phyloP scores from a whole-genome alignment of 306 rosid species.

The Alnus glutinosa region DNA sequence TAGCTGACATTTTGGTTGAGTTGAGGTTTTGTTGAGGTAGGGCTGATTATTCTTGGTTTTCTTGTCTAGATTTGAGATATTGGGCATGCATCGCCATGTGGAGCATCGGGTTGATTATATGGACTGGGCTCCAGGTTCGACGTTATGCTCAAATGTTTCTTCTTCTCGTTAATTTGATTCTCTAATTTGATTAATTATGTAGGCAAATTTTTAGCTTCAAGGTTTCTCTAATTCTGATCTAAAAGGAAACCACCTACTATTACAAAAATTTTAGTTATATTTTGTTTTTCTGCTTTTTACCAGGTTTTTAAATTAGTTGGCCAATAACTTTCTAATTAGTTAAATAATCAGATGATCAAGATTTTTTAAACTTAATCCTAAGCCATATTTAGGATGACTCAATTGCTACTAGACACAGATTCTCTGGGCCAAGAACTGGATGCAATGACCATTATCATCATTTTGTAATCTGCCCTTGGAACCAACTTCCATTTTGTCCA shows the following conservation, averaged over 20 bases:
- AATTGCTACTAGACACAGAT: constrained; percentile 10
- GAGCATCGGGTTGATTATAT: constrained; percentile 90
- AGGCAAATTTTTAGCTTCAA: constrained; percentile 5
- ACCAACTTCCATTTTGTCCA: constrained; percentile 14
- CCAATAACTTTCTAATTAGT: neutral
- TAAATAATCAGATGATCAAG: constrained; percentile 18
- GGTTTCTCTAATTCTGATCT: constrained; percentile 5
- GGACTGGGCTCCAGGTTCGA: constrained; percentile 99
- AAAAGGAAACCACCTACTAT: neutral
- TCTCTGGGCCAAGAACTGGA: constrained; percentile 17
- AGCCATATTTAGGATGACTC: constrained; percentile 12
- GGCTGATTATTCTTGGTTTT: constrained; percentile 30
- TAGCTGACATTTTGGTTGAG: constrained; percentile 14
- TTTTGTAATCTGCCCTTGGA: neutral
- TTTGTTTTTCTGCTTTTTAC: neutral
- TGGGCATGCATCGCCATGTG: constrained; percentile 97
- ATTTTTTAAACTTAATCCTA: constrained; percentile 11
- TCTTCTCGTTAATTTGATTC: constrained; percentile 16
- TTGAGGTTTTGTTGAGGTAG: constrained; percentile 19
- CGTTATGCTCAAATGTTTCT: constrained; percentile 24
- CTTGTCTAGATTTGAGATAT: constrained; percentile 66
- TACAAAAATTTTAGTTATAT: neutral
- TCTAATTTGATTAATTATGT: constrained; percentile 7
- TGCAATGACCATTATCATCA: neutral
- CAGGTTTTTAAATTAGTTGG: neutral